Conservation (phyloP, 2,329 filamentous ascomycete species). For the Aureobasidium sp. region DNA sequence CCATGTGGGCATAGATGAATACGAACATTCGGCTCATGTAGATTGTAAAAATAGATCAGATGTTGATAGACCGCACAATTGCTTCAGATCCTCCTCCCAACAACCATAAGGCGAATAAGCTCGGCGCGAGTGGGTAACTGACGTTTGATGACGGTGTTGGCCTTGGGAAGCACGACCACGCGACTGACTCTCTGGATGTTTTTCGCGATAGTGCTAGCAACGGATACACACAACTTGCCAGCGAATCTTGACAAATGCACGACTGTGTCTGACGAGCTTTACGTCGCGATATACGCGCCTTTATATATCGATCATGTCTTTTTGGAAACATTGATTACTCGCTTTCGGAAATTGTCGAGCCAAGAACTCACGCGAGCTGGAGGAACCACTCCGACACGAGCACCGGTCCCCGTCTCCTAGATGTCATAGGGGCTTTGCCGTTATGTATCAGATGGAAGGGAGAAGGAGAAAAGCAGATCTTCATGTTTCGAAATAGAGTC, state of each 20-base stretch:
- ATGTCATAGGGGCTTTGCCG: background rate
- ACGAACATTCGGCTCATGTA: background rate
- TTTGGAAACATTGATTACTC: background rate
- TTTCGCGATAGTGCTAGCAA: background rate
- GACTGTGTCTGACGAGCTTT: background rate
- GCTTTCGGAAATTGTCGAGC: background rate
- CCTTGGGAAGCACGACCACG: background rate
- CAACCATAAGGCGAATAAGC: background rate
- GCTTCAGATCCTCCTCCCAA: background rate
- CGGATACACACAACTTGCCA: background rate
- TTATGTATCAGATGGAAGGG: background rate
- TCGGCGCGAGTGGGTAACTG: background rate
- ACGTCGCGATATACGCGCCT: constrained; percentile 1
- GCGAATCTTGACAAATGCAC: background rate
- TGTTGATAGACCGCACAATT: background rate
- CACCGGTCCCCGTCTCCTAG: background rate
- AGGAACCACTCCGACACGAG: background rate
- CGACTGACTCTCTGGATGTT: background rate
- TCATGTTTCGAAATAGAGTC: constrained; percentile 10
- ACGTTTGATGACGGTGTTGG: constrained; percentile 8
- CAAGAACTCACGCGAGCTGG: background rate
- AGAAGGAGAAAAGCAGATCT: background rate
- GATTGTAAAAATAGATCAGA: constrained; percentile 7
- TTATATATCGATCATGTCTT: background rate
- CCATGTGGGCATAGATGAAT: constrained; percentile 48